Evolutionary conservation across 306 rosid species (phyloP).

Genomic region (Trifolium repens): DNA sequence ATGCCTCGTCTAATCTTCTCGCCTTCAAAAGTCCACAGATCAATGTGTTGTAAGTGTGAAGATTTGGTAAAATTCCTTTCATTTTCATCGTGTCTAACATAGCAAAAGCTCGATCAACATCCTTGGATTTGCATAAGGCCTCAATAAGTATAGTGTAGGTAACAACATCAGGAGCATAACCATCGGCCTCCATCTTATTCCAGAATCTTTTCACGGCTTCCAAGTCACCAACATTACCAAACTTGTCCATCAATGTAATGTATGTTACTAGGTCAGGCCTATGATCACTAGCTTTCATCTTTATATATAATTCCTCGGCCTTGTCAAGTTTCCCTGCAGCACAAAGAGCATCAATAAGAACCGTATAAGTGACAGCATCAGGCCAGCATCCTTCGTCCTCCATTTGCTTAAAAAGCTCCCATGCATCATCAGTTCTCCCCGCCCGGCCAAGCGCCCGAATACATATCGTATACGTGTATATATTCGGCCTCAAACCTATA

Average conservation of each 20-base stretch:
- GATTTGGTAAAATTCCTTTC: conserved; percentile 76
- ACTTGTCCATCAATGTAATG: conserved; percentile 81
- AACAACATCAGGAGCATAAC: conserved; percentile 84
- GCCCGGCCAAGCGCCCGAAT: conserved; percentile 90
- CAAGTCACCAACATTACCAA: conserved; percentile 66
- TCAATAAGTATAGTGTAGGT: conserved; percentile 77
- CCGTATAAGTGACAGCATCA: conserved; percentile 89
- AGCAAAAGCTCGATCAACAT: conserved; percentile 70
- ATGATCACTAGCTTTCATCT: conserved; percentile 75
- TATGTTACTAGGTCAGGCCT: conserved; percentile 86
- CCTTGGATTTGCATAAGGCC: conserved; percentile 80
- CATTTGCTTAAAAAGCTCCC: conserved; percentile 75
- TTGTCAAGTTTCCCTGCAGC: conserved; percentile 69
- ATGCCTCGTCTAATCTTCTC: conserved; percentile 73
- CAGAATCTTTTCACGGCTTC: conserved; percentile 63
- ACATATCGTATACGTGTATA: conserved; percentile 90
- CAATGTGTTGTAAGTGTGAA: conserved; percentile 86
- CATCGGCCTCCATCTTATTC: conserved; percentile 89
- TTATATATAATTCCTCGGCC: conserved; percentile 65
- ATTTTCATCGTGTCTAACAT: conserved; percentile 66
- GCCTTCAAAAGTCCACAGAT: conserved; percentile 72
- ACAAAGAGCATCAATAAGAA: conserved; percentile 92
- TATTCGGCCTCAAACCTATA: conserved; percentile 87
- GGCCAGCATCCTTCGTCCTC: conserved; percentile 88
- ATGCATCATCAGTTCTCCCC: conserved; percentile 80